Conservation (phyloP, 2,329 filamentous ascomycete genomes). For the Chaetomium olivaceum region DNA sequence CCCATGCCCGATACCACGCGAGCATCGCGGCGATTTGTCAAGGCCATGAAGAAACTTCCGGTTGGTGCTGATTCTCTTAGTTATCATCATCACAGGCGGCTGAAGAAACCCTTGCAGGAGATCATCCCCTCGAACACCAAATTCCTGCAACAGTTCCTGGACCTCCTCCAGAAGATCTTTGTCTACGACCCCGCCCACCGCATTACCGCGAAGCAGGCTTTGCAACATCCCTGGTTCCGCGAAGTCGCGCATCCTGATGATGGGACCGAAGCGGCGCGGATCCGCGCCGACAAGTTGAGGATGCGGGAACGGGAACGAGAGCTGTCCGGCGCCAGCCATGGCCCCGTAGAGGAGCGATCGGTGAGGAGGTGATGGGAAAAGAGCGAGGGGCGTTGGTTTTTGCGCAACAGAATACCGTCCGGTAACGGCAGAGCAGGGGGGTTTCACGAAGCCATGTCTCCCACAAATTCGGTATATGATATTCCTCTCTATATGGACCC, state of each 20-base stretch:
- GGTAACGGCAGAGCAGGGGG: slow-evolving; percentile 9
- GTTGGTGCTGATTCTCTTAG: slow-evolving; percentile 45
- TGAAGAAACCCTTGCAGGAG: slow-evolving; percentile 51
- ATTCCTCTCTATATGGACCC: slow-evolving; percentile 14
- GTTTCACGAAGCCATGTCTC: slow-evolving; percentile 26
- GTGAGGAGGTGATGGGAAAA: slow-evolving; percentile 15
- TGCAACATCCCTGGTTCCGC: slow-evolving; percentile 69
- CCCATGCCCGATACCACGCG: slow-evolving; percentile 63
- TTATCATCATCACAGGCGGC: slow-evolving; percentile 19
- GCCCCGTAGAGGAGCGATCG: slow-evolving; percentile 24
- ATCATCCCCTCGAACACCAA: slow-evolving; percentile 62
- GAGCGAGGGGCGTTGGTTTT: slow-evolving; percentile 19
- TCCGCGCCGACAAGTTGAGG: slow-evolving; percentile 53
- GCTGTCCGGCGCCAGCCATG: slow-evolving; percentile 28
- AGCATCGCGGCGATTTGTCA: slow-evolving; percentile 66
- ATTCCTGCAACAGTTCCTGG: slow-evolving; percentile 64
- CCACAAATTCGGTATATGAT: slow-evolving; percentile 23
- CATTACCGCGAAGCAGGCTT: slow-evolving; percentile 66
- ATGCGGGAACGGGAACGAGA: slow-evolving; percentile 45
- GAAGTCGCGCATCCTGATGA: slow-evolving; percentile 64
- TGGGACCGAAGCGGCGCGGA: slow-evolving; percentile 67
- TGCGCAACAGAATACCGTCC: slow-evolving; percentile 12
- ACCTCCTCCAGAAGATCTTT: slow-evolving; percentile 66
- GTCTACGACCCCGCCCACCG: slow-evolving; percentile 66
- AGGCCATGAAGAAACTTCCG: slow-evolving; percentile 68